These are phyloP conservation scores for Monosiga brevicollis DNA, from an alignment of 78 protist species.

Conservation along the genomic window DNA sequence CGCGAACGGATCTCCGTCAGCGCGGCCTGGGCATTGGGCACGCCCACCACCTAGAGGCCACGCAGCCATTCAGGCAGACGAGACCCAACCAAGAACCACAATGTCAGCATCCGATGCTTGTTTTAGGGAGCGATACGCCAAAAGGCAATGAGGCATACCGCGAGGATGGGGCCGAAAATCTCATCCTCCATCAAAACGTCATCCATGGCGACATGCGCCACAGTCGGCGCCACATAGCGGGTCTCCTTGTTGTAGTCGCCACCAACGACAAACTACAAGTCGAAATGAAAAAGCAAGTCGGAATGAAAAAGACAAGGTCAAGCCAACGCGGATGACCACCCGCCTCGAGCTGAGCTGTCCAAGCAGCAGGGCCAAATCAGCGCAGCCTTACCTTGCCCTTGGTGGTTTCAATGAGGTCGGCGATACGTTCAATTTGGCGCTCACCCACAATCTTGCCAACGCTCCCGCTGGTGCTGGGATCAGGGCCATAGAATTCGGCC, in stretches of 20 bases:
- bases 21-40: conserved; percentile 12
- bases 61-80: too few relatives aligned
- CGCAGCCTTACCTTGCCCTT: too few relatives aligned
- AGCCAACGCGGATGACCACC: too few relatives aligned
- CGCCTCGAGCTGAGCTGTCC: too few relatives aligned
- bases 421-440: conserved; percentile 7
- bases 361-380: too few relatives aligned
- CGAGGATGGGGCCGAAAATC: conserved; percentile 74
- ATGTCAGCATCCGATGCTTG: too few relatives aligned
- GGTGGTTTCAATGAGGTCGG: neutral
- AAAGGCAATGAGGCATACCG: too few relatives aligned
- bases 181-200: neutral
- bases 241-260: neutral
- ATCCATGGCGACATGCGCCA: neutral
- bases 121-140: too few relatives aligned
- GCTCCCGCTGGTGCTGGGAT: neutral
- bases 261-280: neutral
- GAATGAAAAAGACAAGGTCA: too few relatives aligned
- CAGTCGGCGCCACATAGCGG: conserved; percentile 4
- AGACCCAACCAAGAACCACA: too few relatives aligned
- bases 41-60: neutral
- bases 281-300: too few relatives aligned
- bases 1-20: conserved; percentile 7
- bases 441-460: neutral
- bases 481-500: neutral